Conservation (phyloP, 257 asterid genomes). For the Forsythia viridissima region DNA sequence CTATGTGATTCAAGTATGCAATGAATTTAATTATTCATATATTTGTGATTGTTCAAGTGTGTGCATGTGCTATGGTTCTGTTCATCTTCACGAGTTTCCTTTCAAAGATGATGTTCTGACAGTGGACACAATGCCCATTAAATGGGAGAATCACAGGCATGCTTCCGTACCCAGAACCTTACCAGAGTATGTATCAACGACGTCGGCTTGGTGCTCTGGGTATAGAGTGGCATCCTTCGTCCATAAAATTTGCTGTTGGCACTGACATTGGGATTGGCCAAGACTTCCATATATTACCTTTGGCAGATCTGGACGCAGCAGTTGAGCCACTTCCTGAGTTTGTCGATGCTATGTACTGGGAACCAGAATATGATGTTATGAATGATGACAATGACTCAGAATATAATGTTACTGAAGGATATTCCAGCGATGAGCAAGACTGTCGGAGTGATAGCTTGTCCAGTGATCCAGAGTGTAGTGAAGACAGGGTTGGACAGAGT, state of each 20-base stretch:
- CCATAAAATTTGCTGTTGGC: constrained; percentile 84
- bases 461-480: constrained; percentile 64
- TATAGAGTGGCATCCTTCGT: constrained; percentile 89
- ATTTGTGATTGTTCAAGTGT: background rate
- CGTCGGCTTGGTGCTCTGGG: constrained; percentile 89
- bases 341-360: constrained; percentile 83
- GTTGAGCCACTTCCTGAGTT: constrained; percentile 85
- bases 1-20: constrained; percentile 92
- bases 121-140: constrained; percentile 15
- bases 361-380: constrained; percentile 83
- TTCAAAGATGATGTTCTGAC: constrained; percentile 24
- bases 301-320: constrained; percentile 75
- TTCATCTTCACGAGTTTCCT: constrained; percentile 19
- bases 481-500: constrained; percentile 43
- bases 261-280: constrained; percentile 78
- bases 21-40: constrained; percentile 24
- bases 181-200: constrained; percentile 84
- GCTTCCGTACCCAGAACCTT: constrained; percentile 98
- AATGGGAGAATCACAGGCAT: constrained; percentile 59
- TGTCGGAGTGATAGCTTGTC: constrained; percentile 51
- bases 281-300: constrained; percentile 75
- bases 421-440: constrained; percentile 61
- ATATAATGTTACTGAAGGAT: constrained; percentile 68
- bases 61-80: background rate
- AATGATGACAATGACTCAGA: constrained; percentile 95